phyloP scores from a whole-genome alignment of 768 basidiomycete species.

The Termitomyces titanicus region DNA sequence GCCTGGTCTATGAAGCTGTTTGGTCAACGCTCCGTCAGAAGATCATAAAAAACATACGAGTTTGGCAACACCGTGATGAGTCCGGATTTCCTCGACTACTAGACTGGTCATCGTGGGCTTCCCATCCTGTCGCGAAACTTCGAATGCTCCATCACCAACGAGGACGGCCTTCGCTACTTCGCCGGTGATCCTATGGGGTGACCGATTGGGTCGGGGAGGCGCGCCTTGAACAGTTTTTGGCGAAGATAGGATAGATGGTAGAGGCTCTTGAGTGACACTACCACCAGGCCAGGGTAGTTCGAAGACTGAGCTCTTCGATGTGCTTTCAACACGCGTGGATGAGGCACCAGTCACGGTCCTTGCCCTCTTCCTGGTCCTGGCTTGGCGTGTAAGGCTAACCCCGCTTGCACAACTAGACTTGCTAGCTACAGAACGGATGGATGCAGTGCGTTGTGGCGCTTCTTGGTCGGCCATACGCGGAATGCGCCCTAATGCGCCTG shows the following conservation, averaged over 20 bases:
- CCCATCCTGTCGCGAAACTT: background rate
- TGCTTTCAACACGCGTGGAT: conserved; percentile 21
- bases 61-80: conserved; percentile 23
- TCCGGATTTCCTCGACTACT: conserved; percentile 3
- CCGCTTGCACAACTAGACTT: conserved; percentile 47
- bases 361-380: conserved; percentile 53
- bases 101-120: background rate
- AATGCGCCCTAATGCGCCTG: background rate
- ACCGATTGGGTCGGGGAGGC: conserved; percentile 25
- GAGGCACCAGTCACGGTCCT: conserved; percentile 42
- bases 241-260: conserved; percentile 10
- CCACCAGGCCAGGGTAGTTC: conserved; percentile 32
- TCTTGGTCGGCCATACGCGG: conserved; percentile 23
- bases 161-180: background rate
- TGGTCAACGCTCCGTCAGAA: conserved; percentile 1
- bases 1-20: conserved; percentile 13
- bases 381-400: conserved; percentile 48
- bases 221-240: conserved; percentile 9
- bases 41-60: conserved; percentile 30
- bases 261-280: conserved; percentile 22
- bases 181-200: conserved; percentile 18
- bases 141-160: background rate
- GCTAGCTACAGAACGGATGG: conserved; percentile 46
- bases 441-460: conserved; percentile 28
- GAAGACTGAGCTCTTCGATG: conserved; percentile 21